phyloP scores from a whole-genome alignment of 345 rosid species.

The Linum trigynum region DNA sequence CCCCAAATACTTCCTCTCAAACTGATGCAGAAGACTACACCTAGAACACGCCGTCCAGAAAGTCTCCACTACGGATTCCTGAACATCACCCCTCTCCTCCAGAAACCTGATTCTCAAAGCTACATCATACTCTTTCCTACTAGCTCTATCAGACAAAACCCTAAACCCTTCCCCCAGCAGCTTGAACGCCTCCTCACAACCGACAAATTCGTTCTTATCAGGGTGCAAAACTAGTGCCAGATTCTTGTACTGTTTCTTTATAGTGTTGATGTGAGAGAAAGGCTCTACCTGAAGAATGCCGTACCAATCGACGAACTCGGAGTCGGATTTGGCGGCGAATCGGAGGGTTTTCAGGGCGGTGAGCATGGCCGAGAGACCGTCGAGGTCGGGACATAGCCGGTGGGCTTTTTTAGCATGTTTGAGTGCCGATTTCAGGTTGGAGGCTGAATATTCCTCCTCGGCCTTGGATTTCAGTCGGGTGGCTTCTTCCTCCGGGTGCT shows the following conservation, averaged over 20 bases:
- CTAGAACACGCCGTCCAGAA: constrained; percentile 63
- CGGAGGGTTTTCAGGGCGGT: constrained; percentile 55
- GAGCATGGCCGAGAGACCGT: constrained; percentile 56
- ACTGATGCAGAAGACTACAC: constrained; percentile 61
- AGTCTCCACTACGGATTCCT: constrained; percentile 23
- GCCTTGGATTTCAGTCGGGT: constrained; percentile 41
- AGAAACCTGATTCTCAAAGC: constrained; percentile 63
- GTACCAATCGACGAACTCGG: constrained; percentile 50
- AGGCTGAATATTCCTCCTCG: constrained; percentile 39
- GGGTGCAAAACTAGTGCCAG: constrained; percentile 71
- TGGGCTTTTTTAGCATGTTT: constrained; percentile 57
- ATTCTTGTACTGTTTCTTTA: constrained; percentile 64
- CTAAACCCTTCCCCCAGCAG: constrained; percentile 67
- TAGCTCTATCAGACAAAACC: constrained; percentile 52
- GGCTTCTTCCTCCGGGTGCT: constrained; percentile 38
- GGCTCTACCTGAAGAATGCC: constrained; percentile 76
- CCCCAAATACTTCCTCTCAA: constrained; percentile 68
- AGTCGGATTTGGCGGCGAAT: constrained; percentile 22
- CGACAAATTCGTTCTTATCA: constrained; percentile 54
- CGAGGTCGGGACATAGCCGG: constrained; percentile 39
- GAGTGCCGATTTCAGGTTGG: constrained; percentile 49
- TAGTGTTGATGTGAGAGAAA: constrained; percentile 52
- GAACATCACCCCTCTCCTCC: constrained; percentile 37
- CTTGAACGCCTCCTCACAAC: constrained; percentile 85
- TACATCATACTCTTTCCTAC: constrained; percentile 69